A percentile compares a stretch with the other conserved stretches of the same genome.
phyloP scores from a whole-genome alignment of 78 protist species.

The Carpediemonas membranifera region DNA sequence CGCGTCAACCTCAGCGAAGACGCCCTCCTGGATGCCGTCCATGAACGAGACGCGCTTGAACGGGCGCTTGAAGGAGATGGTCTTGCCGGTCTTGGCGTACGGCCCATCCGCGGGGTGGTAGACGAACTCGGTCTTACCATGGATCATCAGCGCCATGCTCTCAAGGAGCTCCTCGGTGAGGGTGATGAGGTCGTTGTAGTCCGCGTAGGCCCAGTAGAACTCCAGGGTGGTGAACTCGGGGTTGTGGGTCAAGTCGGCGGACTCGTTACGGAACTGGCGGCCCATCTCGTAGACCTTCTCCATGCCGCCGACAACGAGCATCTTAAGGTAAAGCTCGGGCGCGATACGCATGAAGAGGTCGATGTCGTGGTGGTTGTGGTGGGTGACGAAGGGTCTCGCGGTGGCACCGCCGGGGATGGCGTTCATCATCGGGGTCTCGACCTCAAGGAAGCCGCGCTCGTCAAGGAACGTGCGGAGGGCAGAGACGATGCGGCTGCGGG shows the following conservation, averaged over 20 bases:
- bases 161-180: constrained; percentile 72
- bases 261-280: constrained; percentile 95
- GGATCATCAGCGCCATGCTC: not conserved
- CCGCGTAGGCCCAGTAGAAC: constrained; percentile 91
- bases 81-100: too few relatives aligned
- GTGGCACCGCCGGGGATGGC: constrained; percentile 94
- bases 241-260: constrained; percentile 43
- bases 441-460: constrained; percentile 31
- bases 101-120: constrained; percentile 16
- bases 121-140: not conserved
- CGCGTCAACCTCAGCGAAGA: not conserved
- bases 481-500: not conserved
- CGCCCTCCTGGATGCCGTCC: constrained; percentile 17
- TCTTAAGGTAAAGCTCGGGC: constrained; percentile 98
- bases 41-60: constrained; percentile 78
- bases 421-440: constrained; percentile 96
- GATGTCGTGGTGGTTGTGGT: constrained; percentile 88
- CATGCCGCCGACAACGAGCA: constrained; percentile 93
- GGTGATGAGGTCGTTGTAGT: constrained; percentile 93
- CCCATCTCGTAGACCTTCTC: constrained; percentile 99
- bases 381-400: constrained; percentile 95
- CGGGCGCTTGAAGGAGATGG: constrained; percentile 94
- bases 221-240: constrained; percentile 99
- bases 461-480: not conserved
- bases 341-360: constrained; percentile 94